Evolutionary conservation across 306 rosid species (phyloP), one percentile per base, ranked within the genome.

Genomic region (Cicer arietinum): DNA sequence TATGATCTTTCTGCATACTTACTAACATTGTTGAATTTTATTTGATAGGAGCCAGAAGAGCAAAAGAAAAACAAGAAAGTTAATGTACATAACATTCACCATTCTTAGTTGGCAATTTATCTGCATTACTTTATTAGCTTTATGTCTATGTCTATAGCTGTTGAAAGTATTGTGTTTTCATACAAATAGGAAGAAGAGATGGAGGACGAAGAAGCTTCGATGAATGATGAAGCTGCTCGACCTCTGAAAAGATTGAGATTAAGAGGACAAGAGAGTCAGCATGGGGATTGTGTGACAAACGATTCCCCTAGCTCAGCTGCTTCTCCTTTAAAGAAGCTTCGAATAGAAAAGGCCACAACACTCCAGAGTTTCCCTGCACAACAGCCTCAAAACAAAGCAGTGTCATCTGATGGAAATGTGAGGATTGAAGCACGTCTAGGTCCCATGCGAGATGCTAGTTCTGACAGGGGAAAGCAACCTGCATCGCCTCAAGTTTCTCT

Each of bases 181-280:
- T 53, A 82, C 63, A 63, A 80, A 52, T 74, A 81, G 88, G 93
- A 67, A 68, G 87, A 79, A 12, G 86, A 87, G 73, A 44, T 80
- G 74, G 88, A 80, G 75, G 84, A 74, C 2, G 91, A 89, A 85
- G 91, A 85, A 67, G 77, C 74, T 43, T 77, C 52, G 44, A 47
- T 67, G 58, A 80, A 60, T 46, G 81, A 64, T 61, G 89, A 88
- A 75, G 42, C 78, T 1, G 82, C 66, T 22, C 93, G 82, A 50
- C 96, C 99, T 47, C 68, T 95, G 68, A 95, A 95, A 84, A 88
- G 96, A 87, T 65, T 92, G 67, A 89, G 93, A 6, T 67, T 80
- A 64, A 80, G 85, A 82, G 88, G 89, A 70, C 91, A 80, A 18
- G 93, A 84, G 54, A 72, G 62, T 81, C 88, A 74, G 74, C 81